Percentiles rank a stretch among this genome's conserved stretches.
These are phyloP conservation scores for Evernia prunastri DNA, from an alignment of 495 filamentous ascomycete genomes.

Conservation along the genomic window DNA sequence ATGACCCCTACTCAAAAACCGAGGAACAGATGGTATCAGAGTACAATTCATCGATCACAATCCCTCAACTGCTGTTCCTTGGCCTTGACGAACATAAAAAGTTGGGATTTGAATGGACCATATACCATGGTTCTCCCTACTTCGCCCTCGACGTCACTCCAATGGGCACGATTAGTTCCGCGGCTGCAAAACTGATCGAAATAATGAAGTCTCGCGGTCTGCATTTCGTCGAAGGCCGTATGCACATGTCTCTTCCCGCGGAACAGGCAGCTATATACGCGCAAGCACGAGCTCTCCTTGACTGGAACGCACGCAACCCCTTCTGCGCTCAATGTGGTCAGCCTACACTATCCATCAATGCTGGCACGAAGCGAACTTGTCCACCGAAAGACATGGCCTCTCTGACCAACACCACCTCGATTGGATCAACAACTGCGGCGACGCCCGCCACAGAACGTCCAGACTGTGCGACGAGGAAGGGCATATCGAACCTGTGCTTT, in stretches of 20 bases:
- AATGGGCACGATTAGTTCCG: slow-evolving; percentile 48
- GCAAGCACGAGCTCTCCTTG: slow-evolving; percentile 79
- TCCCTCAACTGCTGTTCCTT: slow-evolving; percentile 73
- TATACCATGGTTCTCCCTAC: slow-evolving; percentile 69
- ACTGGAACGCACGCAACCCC: slow-evolving; percentile 91
- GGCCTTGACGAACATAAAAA: slow-evolving; percentile 64
- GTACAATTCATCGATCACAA: slow-evolving; percentile 64
- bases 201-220: slow-evolving; percentile 52
- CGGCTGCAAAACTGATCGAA: slow-evolving; percentile 44
- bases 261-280: slow-evolving; percentile 76
- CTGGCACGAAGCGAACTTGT: slow-evolving; percentile 84
- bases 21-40: slow-evolving; percentile 67
- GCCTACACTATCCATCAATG: slow-evolving; percentile 77
- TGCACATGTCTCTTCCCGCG: slow-evolving; percentile 51
- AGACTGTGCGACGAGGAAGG: slow-evolving; percentile 68
- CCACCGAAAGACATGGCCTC: slow-evolving; percentile 65
- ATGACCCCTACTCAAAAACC: slow-evolving; percentile 59
- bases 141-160: slow-evolving; percentile 90
- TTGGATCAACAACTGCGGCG: slow-evolving; percentile 32
- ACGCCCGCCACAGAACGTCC: slow-evolving; percentile 45
- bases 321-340: slow-evolving; percentile 87
- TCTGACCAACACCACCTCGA: slow-evolving; percentile 32
- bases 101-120: slow-evolving; percentile 44
- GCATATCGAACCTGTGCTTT: slow-evolving; percentile 75
- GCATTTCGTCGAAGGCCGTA: slow-evolving; percentile 52